Conservation (phyloP, 768 basidiomycete species). For the Cantharellus anzutake region DNA sequence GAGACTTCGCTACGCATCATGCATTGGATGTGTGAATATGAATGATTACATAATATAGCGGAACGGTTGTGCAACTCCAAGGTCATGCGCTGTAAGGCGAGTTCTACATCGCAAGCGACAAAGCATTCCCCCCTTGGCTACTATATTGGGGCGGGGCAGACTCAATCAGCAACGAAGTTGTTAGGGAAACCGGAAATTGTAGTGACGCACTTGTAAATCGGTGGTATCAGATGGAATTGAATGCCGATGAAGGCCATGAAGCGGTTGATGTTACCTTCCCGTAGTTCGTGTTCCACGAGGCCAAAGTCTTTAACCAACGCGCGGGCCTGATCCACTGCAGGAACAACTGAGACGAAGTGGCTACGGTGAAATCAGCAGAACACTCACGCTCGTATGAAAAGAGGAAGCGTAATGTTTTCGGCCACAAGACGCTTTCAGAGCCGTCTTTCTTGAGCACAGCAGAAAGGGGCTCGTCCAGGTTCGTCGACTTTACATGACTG, state of each 20-base stretch:
- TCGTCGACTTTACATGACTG: conserved; percentile 19
- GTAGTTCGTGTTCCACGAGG: conserved; percentile 23
- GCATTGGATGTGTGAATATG: too few species aligned
- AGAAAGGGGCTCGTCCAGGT: conserved; percentile 27
- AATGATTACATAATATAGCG: too few species aligned
- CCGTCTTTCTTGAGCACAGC: conserved; percentile 32
- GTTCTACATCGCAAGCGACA: too few species aligned
- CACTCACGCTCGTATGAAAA: conserved; percentile 31
- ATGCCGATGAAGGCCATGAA: conserved; percentile 29
- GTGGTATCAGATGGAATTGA: background rate
- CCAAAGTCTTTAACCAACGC: conserved; percentile 31
- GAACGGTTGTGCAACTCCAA: too few species aligned
- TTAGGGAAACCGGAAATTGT: too few species aligned
- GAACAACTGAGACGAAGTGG: background rate
- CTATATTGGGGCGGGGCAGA: too few species aligned
- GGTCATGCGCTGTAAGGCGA: too few species aligned
- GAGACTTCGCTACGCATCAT: too few species aligned
- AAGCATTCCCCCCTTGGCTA: too few species aligned
- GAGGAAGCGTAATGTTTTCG: conserved; percentile 29
- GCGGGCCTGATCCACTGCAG: conserved; percentile 23
- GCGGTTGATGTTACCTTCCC: conserved; percentile 30
- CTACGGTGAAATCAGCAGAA: background rate
- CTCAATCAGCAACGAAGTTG: too few species aligned
- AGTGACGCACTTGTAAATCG: background rate
- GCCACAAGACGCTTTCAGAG: conserved; percentile 27